phyloP scores from a whole-genome alignment of 23 red algal genomes.

The Gracilaria caudata region DNA sequence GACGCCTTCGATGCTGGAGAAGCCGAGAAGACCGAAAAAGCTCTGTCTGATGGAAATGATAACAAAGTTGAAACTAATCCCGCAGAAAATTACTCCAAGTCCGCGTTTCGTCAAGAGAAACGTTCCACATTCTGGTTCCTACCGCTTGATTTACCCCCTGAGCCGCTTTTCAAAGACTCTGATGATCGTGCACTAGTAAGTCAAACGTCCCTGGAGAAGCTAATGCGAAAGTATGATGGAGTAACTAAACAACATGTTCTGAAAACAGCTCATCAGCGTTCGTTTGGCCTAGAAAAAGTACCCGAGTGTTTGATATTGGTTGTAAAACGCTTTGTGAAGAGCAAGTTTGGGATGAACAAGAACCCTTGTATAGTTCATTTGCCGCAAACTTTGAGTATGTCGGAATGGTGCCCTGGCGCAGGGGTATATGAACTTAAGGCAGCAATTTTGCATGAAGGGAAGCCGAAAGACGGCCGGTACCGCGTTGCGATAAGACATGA shows the following conservation, averaged over 20 bases:
- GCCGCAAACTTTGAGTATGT: slow-evolving; percentile 36
- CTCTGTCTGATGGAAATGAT: neutral
- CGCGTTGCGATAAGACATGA: slow-evolving; percentile 49
- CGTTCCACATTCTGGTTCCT: slow-evolving; percentile 60
- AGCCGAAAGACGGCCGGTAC: slow-evolving; percentile 22
- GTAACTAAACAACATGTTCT: slow-evolving; percentile 28
- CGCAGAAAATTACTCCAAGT: neutral
- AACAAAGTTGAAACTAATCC: neutral
- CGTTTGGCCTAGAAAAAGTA: slow-evolving; percentile 34
- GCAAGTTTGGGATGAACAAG: slow-evolving; percentile 53
- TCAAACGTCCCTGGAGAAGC: slow-evolving; percentile 32
- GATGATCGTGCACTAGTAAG: slow-evolving; percentile 48
- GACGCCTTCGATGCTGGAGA: neutral
- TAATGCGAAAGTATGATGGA: slow-evolving; percentile 65
- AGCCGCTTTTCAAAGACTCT: slow-evolving; percentile 62
- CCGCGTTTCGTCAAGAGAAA: neutral
- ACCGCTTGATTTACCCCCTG: slow-evolving; percentile 60
- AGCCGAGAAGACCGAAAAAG: neutral
- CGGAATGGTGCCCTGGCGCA: slow-evolving; percentile 18
- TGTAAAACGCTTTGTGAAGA: slow-evolving; percentile 52
- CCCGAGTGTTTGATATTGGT: slow-evolving; percentile 51
- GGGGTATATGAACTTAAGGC: slow-evolving; percentile 44
- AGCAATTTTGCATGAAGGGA: slow-evolving; percentile 54
- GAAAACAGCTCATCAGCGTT: slow-evolving; percentile 25
- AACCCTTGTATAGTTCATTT: slow-evolving; percentile 72